Percentiles rank a stretch among this genome's conserved stretches.
Evolutionary conservation across 1,284 basidiomycete genomes (phyloP).

Genomic region (Bondarzewia mesenterica): DNA sequence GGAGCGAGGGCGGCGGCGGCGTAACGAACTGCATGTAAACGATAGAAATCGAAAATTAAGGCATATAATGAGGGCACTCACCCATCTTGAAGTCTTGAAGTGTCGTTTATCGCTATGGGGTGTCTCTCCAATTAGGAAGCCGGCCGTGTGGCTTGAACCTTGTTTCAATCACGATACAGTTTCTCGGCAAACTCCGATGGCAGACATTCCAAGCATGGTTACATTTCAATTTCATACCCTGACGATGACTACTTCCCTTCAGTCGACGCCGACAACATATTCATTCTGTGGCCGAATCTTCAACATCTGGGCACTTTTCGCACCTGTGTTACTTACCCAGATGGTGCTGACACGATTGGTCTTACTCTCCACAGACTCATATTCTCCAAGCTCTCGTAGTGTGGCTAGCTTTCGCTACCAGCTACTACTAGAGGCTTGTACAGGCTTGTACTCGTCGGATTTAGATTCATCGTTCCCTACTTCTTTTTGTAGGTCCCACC

Average conservation of each 20-base stretch:
- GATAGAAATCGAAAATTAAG: constrained; percentile 16
- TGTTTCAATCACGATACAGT: constrained; percentile 10
- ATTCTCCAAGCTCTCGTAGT: no score
- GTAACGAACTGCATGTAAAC: constrained; percentile 69
- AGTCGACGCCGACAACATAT: no score
- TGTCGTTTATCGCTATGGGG: constrained; percentile 4
- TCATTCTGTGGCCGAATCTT: no score
- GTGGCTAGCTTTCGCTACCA: no score
- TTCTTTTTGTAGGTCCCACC: no score
- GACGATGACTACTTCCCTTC: no score
- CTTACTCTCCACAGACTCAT: background rate
- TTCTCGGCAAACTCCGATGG: constrained; percentile 6
- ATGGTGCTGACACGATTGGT: background rate
- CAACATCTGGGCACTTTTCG: no score
- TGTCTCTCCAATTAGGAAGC: background rate
- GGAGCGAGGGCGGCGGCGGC: constrained; percentile 76
- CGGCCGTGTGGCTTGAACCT: constrained; percentile 15
- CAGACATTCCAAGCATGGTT: no score
- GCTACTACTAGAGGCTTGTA: no score
- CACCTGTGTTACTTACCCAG: background rate
- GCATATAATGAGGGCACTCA: constrained; percentile 28
- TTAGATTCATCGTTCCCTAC: no score
- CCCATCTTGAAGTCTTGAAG: constrained; percentile 61
- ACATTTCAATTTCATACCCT: no score
- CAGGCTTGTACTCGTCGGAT: no score